A percentile compares a stretch with the other conserved stretches of the same genome.
These are phyloP conservation scores for Phaseolus coccineus DNA, from an alignment of 331 rosid species.

Conservation along the genomic window DNA sequence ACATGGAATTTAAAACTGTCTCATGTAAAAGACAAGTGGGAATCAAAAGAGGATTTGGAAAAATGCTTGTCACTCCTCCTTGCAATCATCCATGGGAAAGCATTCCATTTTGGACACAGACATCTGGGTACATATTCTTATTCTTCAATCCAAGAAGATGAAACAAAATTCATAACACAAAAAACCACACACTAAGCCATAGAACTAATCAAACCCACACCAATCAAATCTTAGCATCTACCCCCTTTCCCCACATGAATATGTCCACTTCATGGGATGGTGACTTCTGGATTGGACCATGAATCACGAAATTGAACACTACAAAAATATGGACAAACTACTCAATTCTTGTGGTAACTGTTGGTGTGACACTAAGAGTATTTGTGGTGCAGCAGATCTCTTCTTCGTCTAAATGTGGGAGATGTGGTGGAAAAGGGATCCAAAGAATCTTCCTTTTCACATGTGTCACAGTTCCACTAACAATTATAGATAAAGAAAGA, in stretches of 20 bases:
- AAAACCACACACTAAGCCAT: not conserved
- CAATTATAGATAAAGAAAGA: slow-evolving; percentile 21
- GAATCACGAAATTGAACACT: not conserved
- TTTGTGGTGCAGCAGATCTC: not conserved
- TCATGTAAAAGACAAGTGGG: too few species aligned
- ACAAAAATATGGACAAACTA: slow-evolving; percentile 15
- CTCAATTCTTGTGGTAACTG: not conserved
- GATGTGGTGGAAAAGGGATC: slow-evolving; percentile 10
- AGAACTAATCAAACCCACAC: not conserved
- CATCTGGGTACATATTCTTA: not conserved
- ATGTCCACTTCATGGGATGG: not conserved
- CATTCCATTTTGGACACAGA: not conserved
- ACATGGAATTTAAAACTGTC: too few species aligned
- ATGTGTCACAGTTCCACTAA: slow-evolving; percentile 2
- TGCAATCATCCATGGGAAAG: not conserved
- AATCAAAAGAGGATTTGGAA: too few species aligned
- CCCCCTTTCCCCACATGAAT: not conserved
- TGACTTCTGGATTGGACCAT: not conserved
- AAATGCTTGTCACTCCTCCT: not conserved
- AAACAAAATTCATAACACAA: not conserved
- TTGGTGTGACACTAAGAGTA: not conserved
- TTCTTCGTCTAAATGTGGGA: not conserved
- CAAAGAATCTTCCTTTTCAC: slow-evolving; percentile 11
- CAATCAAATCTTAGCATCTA: slow-evolving; percentile 1
- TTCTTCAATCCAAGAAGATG: not conserved